Conservation (phyloP, 1,139 yeast genomes). For the Lodderomyces oxycetoniae region DNA sequence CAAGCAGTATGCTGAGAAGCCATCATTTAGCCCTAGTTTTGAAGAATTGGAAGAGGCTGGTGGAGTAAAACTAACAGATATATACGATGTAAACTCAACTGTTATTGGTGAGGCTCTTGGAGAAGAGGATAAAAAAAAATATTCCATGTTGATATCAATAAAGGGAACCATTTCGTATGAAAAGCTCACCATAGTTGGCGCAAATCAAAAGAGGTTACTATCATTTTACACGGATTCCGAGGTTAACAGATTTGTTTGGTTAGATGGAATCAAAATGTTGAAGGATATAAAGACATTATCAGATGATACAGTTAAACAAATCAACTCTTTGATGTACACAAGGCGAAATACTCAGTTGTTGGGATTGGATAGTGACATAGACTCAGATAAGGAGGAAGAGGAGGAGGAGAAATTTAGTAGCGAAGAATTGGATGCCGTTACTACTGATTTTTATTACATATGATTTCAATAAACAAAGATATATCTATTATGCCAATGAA, state of each 20-base stretch:
- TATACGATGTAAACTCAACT: constrained; percentile 39
- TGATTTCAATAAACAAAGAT: constrained; percentile 9
- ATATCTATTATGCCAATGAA: constrained; percentile 3
- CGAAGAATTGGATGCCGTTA: constrained; percentile 35
- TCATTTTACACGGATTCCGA: constrained; percentile 67
- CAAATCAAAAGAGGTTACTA: constrained; percentile 39
- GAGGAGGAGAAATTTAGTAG: constrained; percentile 41
- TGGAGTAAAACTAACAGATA: constrained; percentile 28
- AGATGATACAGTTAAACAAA: constrained; percentile 54
- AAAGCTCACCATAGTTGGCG: constrained; percentile 47
- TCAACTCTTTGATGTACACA: constrained; percentile 52
- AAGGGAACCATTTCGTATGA: constrained; percentile 53
- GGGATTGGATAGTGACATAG: constrained; percentile 32
- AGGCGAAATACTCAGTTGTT: constrained; percentile 65
- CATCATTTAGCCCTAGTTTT: constrained; percentile 49
- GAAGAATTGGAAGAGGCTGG: constrained; percentile 44
- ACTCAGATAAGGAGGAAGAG: constrained; percentile 26
- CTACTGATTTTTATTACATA: constrained; percentile 42
- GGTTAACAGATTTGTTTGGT: constrained; percentile 69
- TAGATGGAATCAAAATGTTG: constrained; percentile 72
- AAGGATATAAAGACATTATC: constrained; percentile 43
- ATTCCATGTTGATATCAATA: constrained; percentile 44
- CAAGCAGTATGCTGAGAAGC: constrained; percentile 51
- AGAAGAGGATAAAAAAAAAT: constrained; percentile 35
- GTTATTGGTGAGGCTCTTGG: constrained; percentile 42